Evolutionary conservation across 2,329 filamentous ascomycete species (phyloP), one percentile per base, ranked within the genome.

Genomic region (Phialophora expanda): DNA sequence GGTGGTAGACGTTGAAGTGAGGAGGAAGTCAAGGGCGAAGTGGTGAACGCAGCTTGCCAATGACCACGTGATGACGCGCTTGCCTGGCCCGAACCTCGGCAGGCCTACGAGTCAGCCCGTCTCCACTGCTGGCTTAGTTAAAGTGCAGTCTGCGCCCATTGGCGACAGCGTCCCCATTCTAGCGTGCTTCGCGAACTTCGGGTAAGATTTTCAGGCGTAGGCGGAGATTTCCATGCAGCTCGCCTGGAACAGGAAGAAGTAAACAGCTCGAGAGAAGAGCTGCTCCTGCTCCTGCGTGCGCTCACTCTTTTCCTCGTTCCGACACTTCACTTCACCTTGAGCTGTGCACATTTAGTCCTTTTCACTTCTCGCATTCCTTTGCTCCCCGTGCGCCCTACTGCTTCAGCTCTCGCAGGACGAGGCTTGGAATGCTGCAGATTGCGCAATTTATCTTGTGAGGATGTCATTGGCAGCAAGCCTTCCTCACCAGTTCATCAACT

Each of bases 341-440:
- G 30, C 32, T 41, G 20, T 54, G 30, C 46, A 41, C n/a, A 30
- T 61, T 22, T 24, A 24, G 11, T 22, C 41, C 55, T 56, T 44
- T 65, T 63, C 54, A 26, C 34, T 65, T 56, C 59, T 62, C 57
- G 66, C 67, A 69, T 67, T 67, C 65, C 60, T 67, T 69, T 66
- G 62, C 65, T 66, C 58, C 24, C 46, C 30, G 56, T 66, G 62
- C 62, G 20, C 26, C 57, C 12, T 62, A 67, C 63, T 67, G 62
- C 64, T 61, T 65, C 61, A 51, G 56, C 6, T 48, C 65, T 69
- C 62, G 67, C 62, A 32, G 67, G n/a, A 54, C 65, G 67, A 67
- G 63, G 62, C 58, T 9, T 60, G 67, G 67, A 69, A 69, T 67
- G 67, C 32, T 55, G 46, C 26, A 51, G 48, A 51, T 51, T 51